Evolutionary conservation across 148 eudicot genomes (phyloP).

Genomic region (Vaccinium vitisidaea): DNA sequence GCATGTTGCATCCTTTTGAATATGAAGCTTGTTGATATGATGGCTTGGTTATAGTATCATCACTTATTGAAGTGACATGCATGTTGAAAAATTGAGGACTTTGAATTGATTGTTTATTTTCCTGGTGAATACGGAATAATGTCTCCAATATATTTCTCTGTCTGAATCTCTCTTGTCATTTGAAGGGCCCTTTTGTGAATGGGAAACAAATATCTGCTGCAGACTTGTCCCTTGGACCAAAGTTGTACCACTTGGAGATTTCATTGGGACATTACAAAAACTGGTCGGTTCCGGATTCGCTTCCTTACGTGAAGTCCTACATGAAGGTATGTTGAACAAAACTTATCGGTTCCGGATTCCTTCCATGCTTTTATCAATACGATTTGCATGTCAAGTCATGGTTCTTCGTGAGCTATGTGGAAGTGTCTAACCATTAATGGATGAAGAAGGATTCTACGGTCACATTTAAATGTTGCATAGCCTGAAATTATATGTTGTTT

Average conservation of each 20-base stretch:
- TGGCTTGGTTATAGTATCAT: constrained; percentile 8
- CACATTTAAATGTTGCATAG: not conserved
- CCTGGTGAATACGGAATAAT: not conserved
- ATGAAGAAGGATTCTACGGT: not conserved
- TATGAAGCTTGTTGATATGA: not conserved
- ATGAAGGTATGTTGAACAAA: constrained; percentile 56
- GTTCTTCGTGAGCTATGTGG: not conserved
- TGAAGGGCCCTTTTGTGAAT: constrained; percentile 86
- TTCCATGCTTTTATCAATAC: not conserved
- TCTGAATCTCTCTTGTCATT: constrained; percentile 20
- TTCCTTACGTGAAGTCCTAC: constrained; percentile 66
- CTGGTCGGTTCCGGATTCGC: constrained; percentile 87
- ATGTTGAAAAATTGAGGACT: not conserved
- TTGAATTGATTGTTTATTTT: not conserved
- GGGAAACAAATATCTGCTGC: constrained; percentile 73
- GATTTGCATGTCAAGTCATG: not conserved
- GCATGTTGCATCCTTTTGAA: not conserved
- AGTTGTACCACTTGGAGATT: constrained; percentile 87
- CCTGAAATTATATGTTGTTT: not conserved
- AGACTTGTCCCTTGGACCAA: constrained; percentile 89
- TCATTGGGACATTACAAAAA: constrained; percentile 78
- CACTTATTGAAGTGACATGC: not conserved
- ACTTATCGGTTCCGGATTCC: not conserved
- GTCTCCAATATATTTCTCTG: not conserved
- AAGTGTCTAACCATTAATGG: not conserved